phyloP scores from a whole-genome alignment of 2,329 filamentous ascomycete genomes.

The Aspergillus sp. region DNA sequence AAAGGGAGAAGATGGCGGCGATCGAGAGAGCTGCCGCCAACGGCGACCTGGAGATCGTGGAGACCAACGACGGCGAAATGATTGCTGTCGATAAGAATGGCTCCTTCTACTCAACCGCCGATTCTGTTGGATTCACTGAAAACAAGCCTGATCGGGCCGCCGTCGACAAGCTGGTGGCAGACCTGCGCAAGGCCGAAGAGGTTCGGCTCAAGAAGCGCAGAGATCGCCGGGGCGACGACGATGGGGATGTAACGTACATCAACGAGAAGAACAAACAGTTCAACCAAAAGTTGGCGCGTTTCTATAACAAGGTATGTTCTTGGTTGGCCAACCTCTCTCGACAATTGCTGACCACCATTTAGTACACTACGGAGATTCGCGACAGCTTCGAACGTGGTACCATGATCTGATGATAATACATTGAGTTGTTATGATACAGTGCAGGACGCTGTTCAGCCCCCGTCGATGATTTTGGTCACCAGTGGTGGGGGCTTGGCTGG shows the following conservation, averaged over 20 bases:
- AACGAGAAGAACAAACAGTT: slow-evolving; percentile 99
- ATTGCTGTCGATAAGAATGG: slow-evolving; percentile 92
- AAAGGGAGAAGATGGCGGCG: slow-evolving; percentile 78
- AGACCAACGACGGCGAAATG: slow-evolving; percentile 91
- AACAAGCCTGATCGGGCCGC: slow-evolving; percentile 85
- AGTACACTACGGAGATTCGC: slow-evolving; percentile 92
- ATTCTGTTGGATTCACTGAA: slow-evolving; percentile 75
- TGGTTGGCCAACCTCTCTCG: background rate
- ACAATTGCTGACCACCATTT: slow-evolving; percentile 18
- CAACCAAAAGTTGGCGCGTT: slow-evolving; percentile 92
- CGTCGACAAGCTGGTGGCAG: slow-evolving; percentile 81
- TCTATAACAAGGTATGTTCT: slow-evolving; percentile 78
- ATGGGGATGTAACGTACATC: slow-evolving; percentile 95
- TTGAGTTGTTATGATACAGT: slow-evolving; percentile 19
- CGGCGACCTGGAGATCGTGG: slow-evolving; percentile 87
- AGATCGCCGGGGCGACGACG: slow-evolving; percentile 78
- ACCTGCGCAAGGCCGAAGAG: slow-evolving; percentile 86
- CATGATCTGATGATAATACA: slow-evolving; percentile 66
- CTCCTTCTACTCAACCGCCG: slow-evolving; percentile 83
- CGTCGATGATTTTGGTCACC: background rate
- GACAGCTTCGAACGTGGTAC: slow-evolving; percentile 98
- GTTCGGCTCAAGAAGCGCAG: slow-evolving; percentile 79
- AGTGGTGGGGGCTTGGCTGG: background rate
- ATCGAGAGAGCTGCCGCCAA: slow-evolving; percentile 81
- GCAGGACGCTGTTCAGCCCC: background rate